phyloP scores from a whole-genome alignment of 805 yeast species.

The Kluyveromyces starmeri region DNA sequence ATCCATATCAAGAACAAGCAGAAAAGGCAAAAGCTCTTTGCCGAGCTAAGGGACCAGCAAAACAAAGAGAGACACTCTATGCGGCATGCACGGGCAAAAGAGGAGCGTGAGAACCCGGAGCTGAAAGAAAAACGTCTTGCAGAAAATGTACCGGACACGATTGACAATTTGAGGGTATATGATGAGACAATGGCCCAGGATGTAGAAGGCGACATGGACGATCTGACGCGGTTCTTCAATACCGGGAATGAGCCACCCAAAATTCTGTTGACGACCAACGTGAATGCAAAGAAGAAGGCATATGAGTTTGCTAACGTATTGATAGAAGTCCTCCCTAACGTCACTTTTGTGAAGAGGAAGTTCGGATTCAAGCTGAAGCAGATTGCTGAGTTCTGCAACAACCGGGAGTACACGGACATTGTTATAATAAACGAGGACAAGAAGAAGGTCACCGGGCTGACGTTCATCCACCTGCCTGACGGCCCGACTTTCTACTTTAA shows the following conservation, averaged over 20 bases:
- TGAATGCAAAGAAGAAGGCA: constrained; percentile 75
- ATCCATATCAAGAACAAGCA: constrained; percentile 63
- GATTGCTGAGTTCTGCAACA: constrained; percentile 73
- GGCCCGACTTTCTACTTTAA: constrained; percentile 95
- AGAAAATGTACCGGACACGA: constrained; percentile 70
- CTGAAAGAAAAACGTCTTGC: constrained; percentile 70
- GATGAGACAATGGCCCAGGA: constrained; percentile 67
- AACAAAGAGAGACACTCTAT: constrained; percentile 68
- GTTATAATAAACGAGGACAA: constrained; percentile 90
- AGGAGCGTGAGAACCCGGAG: constrained; percentile 77
- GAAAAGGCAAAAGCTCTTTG: constrained; percentile 69
- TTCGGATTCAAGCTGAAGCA: constrained; percentile 76
- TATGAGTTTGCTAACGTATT: constrained; percentile 84
- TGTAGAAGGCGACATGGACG: constrained; percentile 33
- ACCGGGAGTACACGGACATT: constrained; percentile 80
- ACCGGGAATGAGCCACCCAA: constrained; percentile 74
- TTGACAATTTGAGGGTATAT: constrained; percentile 73
- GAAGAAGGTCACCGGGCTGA: constrained; percentile 82
- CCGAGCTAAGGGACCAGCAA: constrained; percentile 63
- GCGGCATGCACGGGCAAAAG: constrained; percentile 78
- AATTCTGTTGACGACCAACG: constrained; percentile 81
- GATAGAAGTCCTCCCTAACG: constrained; percentile 76
- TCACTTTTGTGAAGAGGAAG: constrained; percentile 81
- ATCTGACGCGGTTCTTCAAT: constrained; percentile 32
- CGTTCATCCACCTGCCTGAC: constrained; percentile 86